Conservation (phyloP, 495 filamentous ascomycete species). For the Neurospora sp. region DNA sequence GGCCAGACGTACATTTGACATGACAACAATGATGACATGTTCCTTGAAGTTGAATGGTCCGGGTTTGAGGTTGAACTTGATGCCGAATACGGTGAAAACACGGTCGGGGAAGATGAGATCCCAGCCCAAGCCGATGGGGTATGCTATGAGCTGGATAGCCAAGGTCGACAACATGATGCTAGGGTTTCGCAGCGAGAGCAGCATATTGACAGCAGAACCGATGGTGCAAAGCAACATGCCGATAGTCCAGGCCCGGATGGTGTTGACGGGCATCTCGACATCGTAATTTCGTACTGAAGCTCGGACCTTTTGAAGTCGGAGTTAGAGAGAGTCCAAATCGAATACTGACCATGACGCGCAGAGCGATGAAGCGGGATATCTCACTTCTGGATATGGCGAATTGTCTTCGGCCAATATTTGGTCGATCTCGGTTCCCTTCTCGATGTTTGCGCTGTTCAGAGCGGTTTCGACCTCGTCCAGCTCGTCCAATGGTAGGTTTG, state of each 20-base stretch:
- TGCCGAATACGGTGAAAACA: slow-evolving; percentile 46
- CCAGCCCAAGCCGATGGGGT: slow-evolving; percentile 54
- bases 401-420: slow-evolving; percentile 51
- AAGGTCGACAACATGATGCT: slow-evolving; percentile 56
- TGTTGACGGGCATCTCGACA: slow-evolving; percentile 57
- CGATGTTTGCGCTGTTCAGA: slow-evolving; percentile 42
- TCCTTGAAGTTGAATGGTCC: slow-evolving; percentile 74
- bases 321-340: slow-evolving; percentile 6
- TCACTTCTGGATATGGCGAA: slow-evolving; percentile 60
- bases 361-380: slow-evolving; percentile 10
- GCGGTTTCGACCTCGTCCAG: slow-evolving; percentile 50
- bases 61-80: slow-evolving; percentile 53
- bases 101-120: slow-evolving; percentile 45
- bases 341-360: not conserved
- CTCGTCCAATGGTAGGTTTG: slow-evolving; percentile 55
- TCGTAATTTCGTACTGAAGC: slow-evolving; percentile 52
- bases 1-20: slow-evolving; percentile 44
- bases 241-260: slow-evolving; percentile 61
- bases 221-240: slow-evolving; percentile 53
- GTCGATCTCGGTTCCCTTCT: slow-evolving; percentile 43
- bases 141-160: slow-evolving; percentile 59
- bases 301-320: slow-evolving; percentile 47
- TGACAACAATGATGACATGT: slow-evolving; percentile 66
- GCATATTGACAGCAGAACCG: slow-evolving; percentile 59
- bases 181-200: slow-evolving; percentile 57